Conservation (phyloP, 2,329 filamentous ascomycete genomes). For the Ophiostoma quercus region DNA sequence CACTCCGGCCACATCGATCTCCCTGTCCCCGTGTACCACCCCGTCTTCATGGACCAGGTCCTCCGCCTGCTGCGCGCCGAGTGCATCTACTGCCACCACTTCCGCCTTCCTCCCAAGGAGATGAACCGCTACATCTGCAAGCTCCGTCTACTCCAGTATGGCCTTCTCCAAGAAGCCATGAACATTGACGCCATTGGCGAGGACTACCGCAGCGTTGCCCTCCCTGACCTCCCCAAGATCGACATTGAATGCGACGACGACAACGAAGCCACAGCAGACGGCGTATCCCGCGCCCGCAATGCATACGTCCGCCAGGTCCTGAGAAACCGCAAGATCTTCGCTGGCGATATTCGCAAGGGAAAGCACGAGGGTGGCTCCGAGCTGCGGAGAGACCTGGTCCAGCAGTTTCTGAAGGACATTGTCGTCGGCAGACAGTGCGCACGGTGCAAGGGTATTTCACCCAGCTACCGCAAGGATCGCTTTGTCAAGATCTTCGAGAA, state of each 20-base stretch:
- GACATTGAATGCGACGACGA: slow-evolving; percentile 60
- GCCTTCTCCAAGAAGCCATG: slow-evolving; percentile 65
- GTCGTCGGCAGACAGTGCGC: slow-evolving; percentile 64
- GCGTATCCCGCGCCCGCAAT: slow-evolving; percentile 48
- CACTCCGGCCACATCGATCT: slow-evolving; percentile 95
- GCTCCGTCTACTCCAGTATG: slow-evolving; percentile 77
- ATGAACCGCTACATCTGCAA: slow-evolving; percentile 79
- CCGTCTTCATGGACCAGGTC: slow-evolving; percentile 92
- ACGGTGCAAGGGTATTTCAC: slow-evolving; percentile 64
- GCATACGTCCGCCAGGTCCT: slow-evolving; percentile 71
- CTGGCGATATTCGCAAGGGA: slow-evolving; percentile 49
- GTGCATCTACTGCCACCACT: slow-evolving; percentile 84
- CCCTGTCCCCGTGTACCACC: slow-evolving; percentile 88
- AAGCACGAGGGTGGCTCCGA: slow-evolving; percentile 84
- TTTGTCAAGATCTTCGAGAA: slow-evolving; percentile 93
- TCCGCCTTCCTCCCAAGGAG: slow-evolving; percentile 71
- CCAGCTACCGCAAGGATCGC: slow-evolving; percentile 79
- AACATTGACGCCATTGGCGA: slow-evolving; percentile 51
- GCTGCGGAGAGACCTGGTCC: slow-evolving; percentile 68
- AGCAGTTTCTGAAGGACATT: slow-evolving; percentile 74
- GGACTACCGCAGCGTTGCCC: slow-evolving; percentile 42
- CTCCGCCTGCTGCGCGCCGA: slow-evolving; percentile 78
- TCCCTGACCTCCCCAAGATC: slow-evolving; percentile 39
- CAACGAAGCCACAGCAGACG: slow-evolving; percentile 50
- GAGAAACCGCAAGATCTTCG: slow-evolving; percentile 49